These are phyloP conservation scores for Thalassiosira profunda DNA, from an alignment of 108 stramenopile genomes.

Conservation along the genomic window DNA sequence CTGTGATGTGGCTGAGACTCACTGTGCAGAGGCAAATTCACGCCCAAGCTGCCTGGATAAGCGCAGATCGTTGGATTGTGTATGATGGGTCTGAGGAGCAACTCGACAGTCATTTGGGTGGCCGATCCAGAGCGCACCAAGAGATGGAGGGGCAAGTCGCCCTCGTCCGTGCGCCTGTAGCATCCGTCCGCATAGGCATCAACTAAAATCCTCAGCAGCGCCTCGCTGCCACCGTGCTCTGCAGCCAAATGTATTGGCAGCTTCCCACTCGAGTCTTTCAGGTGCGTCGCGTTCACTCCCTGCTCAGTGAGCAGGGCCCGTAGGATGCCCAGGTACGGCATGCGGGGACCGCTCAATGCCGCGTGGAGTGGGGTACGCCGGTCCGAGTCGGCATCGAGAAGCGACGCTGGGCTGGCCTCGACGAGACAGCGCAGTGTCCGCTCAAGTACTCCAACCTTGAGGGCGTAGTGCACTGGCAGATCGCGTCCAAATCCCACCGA, in stretches of 20 bases:
- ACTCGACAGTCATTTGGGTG: constrained; percentile 37
- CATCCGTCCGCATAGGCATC: constrained; percentile 48
- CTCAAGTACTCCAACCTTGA: constrained; percentile 30
- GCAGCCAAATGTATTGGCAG: constrained; percentile 48
- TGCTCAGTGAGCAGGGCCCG: constrained; percentile 36
- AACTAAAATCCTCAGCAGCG: constrained; percentile 38
- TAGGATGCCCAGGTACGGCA: constrained; percentile 29
- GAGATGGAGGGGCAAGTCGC: constrained; percentile 54
- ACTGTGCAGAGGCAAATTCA: constrained; percentile 48
- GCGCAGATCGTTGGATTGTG: constrained; percentile 35
- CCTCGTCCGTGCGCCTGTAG: constrained; percentile 38
- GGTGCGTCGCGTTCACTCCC: constrained; percentile 37
- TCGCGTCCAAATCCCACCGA: constrained; percentile 40
- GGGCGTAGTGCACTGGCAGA: constrained; percentile 39
- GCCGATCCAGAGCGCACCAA: constrained; percentile 36
- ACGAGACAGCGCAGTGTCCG: constrained; percentile 32
- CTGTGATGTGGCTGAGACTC: too few species aligned
- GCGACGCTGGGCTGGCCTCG: constrained; percentile 28
- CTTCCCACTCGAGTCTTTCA: constrained; percentile 44
- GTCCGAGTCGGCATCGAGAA: constrained; percentile 37
- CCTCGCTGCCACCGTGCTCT: constrained; percentile 37
- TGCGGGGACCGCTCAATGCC: constrained; percentile 17
- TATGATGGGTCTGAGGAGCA: constrained; percentile 46
- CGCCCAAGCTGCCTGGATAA: constrained; percentile 28
- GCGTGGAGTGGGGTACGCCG: constrained; percentile 46